Conservation (phyloP, 352 stramenopile genomes). For the Plasmopara viticola region DNA sequence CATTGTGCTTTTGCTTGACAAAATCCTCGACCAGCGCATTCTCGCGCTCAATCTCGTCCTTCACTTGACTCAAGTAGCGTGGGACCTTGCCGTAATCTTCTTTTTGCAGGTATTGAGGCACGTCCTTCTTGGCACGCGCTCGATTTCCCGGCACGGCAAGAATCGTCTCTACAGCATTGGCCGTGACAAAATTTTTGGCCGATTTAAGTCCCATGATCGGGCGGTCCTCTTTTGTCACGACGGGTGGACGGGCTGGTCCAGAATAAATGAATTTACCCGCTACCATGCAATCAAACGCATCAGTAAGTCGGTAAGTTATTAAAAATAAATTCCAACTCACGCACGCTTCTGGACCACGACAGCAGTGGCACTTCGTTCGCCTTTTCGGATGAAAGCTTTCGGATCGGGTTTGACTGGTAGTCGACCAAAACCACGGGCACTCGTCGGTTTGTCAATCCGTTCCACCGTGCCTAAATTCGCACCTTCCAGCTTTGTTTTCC, state of each 20-base stretch:
- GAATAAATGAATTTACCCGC: slow-evolving; percentile 66
- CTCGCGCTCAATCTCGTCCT: slow-evolving; percentile 89
- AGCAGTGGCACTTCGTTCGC: slow-evolving; percentile 41
- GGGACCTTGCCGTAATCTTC: slow-evolving; percentile 92
- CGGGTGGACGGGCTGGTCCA: slow-evolving; percentile 47
- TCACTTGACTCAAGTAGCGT: slow-evolving; percentile 87
- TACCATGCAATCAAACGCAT: slow-evolving; percentile 14
- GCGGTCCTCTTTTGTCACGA: slow-evolving; percentile 85
- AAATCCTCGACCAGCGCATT: slow-evolving; percentile 92
- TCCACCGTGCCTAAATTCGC: slow-evolving; percentile 53
- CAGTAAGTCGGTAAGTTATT: neutral
- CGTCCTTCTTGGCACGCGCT: slow-evolving; percentile 45
- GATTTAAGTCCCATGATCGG: slow-evolving; percentile 90
- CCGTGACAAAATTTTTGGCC: slow-evolving; percentile 90
- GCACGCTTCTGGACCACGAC: slow-evolving; percentile 41
- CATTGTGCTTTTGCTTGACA: slow-evolving; percentile 84
- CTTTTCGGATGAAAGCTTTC: slow-evolving; percentile 66
- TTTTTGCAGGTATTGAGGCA: slow-evolving; percentile 81
- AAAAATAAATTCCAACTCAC: neutral
- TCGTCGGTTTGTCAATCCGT: slow-evolving; percentile 37
- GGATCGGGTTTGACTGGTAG: slow-evolving; percentile 57
- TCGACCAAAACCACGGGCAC: slow-evolving; percentile 59
- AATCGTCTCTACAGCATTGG: slow-evolving; percentile 92
- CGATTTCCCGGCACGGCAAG: slow-evolving; percentile 64
- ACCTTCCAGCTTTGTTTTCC: slow-evolving; percentile 62